These are phyloP conservation scores for Chlorella vulgaris DNA, from an alignment of 139 green algal genomes.

Conservation along the genomic window DNA sequence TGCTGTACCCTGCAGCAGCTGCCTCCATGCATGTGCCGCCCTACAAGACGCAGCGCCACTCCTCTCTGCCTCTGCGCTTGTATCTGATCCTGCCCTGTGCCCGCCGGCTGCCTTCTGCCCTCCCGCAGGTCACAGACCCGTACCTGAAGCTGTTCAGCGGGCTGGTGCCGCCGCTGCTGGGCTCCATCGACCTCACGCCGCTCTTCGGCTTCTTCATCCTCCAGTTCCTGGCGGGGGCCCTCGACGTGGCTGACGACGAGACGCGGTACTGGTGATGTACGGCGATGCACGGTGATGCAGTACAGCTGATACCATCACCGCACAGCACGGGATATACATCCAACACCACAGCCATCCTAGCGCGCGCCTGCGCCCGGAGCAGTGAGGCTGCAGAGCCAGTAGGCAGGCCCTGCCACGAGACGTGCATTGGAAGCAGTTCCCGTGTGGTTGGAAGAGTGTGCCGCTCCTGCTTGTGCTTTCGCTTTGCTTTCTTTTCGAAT, in stretches of 20 bases:
- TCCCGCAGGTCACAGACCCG: constrained; percentile 90
- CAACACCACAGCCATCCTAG: no score
- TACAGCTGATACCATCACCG: neutral
- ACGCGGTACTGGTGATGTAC: constrained; percentile 11
- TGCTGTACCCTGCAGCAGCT: no score
- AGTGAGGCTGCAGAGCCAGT: no score
- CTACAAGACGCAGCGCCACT: no score
- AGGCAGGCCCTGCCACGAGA: no score
- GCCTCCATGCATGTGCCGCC: no score
- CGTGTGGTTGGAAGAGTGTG: no score
- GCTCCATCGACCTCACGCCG: constrained; percentile 96
- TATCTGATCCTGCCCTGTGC: neutral
- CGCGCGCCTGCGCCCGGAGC: no score
- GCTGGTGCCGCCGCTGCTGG: constrained; percentile 93
- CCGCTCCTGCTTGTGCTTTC: no score
- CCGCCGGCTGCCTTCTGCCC: neutral
- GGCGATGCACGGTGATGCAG: neutral
- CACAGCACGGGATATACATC: neutral
- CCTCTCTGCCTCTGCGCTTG: neutral
- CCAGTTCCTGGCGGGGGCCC: constrained; percentile 64
- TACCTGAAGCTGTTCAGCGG: constrained; percentile 97
- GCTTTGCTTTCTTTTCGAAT: no score
- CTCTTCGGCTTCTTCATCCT: constrained; percentile 97
- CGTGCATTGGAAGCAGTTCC: no score
- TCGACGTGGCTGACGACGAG: constrained; percentile 52